Evolutionary conservation across 257 asterid genomes (phyloP).

Genomic region (Forsythia viridissima): DNA sequence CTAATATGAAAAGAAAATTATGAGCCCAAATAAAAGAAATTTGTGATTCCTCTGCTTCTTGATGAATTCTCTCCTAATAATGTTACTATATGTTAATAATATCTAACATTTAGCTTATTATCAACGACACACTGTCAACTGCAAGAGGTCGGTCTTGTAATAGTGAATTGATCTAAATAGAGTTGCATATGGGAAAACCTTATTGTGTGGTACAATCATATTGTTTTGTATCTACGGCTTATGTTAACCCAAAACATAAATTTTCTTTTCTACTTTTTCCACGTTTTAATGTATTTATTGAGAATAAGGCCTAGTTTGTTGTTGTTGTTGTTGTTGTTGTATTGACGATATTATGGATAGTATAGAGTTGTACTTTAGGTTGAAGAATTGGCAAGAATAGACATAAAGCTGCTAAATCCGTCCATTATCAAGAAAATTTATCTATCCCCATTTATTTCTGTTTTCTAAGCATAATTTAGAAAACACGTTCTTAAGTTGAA

Average conservation of each 20-base stretch:
- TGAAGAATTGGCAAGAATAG: not conserved
- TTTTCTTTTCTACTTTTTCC: not conserved
- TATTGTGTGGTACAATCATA: no score
- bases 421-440: not conserved
- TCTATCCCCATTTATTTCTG: not conserved
- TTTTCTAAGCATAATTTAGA: not conserved
- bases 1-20: not conserved
- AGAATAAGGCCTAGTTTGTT: not conserved
- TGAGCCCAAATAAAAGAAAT: not conserved
- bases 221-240: not conserved
- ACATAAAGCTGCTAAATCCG: not conserved
- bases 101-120: not conserved
- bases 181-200: not conserved
- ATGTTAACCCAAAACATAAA: not conserved
- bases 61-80: not conserved
- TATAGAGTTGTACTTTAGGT: not conserved
- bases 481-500: not conserved
- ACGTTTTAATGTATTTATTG: not conserved
- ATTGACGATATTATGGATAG: no score
- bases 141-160: not conserved
- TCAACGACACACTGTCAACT: not conserved
- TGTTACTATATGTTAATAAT: not conserved
- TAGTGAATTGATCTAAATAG: not conserved
- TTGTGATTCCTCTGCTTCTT: not conserved
- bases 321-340: no score